Conservation (phyloP, 2,329 filamentous ascomycete genomes). For the Botryotinia narcissicola region DNA sequence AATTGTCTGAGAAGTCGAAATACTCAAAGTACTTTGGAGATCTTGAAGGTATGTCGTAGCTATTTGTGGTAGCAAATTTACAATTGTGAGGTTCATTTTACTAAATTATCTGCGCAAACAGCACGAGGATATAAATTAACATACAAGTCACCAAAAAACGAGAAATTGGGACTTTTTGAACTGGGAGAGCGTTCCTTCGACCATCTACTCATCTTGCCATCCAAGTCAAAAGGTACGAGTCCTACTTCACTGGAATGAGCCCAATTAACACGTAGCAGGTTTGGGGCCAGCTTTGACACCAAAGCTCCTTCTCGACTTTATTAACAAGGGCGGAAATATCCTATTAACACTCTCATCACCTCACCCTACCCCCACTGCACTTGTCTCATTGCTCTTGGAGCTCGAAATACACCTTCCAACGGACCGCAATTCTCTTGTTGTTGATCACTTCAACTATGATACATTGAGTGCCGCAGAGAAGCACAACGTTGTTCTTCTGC, state of each 20-base stretch:
- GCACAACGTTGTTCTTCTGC: constrained; percentile 84
- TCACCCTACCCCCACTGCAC: constrained; percentile 64
- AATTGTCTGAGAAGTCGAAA: constrained; percentile 72
- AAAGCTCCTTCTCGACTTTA: constrained; percentile 81
- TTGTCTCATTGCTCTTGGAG: constrained; percentile 79
- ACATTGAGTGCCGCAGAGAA: constrained; percentile 69
- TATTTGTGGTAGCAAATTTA: constrained; percentile 23
- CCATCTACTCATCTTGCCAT: constrained; percentile 84
- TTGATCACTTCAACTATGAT: constrained; percentile 97
- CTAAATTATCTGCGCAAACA: constrained; percentile 42
- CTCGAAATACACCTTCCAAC: constrained; percentile 84
- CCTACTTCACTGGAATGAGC: constrained; percentile 16
- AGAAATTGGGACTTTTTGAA: constrained; percentile 73
- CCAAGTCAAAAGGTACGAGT: constrained; percentile 76
- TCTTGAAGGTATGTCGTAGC: constrained; percentile 58
- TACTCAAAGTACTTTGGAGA: constrained; percentile 82
- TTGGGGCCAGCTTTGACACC: constrained; percentile 87
- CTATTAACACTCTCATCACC: constrained; percentile 78
- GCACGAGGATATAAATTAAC: constrained; percentile 78
- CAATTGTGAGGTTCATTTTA: constrained; percentile 5
- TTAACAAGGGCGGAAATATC: constrained; percentile 90
- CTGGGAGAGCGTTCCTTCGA: constrained; percentile 88
- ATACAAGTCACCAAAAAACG: constrained; percentile 81
- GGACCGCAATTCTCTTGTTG: constrained; percentile 79
- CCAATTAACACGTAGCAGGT: constrained; percentile 47